Evolutionary conservation across 2,329 filamentous ascomycete genomes (phyloP).

Genomic region (Pseudopyricularia javanii): DNA sequence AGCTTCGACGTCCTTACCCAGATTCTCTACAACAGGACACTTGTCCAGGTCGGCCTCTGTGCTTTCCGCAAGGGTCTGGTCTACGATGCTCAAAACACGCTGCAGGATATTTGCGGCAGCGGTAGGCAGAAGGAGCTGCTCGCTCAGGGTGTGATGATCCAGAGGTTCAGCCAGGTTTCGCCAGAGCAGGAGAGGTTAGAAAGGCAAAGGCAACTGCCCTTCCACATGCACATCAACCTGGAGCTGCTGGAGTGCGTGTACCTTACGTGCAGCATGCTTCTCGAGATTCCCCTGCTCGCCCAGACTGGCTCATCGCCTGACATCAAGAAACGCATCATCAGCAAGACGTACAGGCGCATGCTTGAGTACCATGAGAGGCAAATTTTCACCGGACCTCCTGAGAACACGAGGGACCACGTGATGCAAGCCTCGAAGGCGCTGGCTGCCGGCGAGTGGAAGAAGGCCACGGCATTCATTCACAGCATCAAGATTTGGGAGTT

Average conservation of each 20-base stretch:
- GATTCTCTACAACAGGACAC: slow-evolving; percentile 95
- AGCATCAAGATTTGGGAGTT: slow-evolving; percentile 99
- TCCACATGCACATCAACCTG: slow-evolving; percentile 99
- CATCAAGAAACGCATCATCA: slow-evolving; percentile 94
- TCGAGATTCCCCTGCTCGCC: slow-evolving; percentile 93
- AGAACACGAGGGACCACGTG: slow-evolving; percentile 98
- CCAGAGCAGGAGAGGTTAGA: slow-evolving; percentile 96
- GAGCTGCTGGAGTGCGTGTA: slow-evolving; percentile 97
- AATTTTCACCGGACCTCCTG: slow-evolving; percentile 94
- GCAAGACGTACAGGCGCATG: slow-evolving; percentile 98
- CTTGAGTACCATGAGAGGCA: slow-evolving; percentile 98
- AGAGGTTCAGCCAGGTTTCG: slow-evolving; percentile 90
- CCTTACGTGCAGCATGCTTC: slow-evolving; percentile 96
- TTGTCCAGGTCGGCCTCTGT: slow-evolving; percentile 95
- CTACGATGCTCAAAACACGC: slow-evolving; percentile 93
- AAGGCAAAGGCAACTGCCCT: slow-evolving; percentile 92
- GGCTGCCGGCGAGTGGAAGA: slow-evolving; percentile 97
- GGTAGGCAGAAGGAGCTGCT: slow-evolving; percentile 96
- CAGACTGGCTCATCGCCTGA: slow-evolving; percentile 95
- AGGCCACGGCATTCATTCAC: slow-evolving; percentile 84
- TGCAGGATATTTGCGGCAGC: slow-evolving; percentile 96
- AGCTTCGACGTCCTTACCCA: slow-evolving; percentile 96
- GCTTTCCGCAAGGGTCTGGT: slow-evolving; percentile 95
- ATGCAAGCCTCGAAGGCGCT: slow-evolving; percentile 98
- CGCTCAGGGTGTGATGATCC: slow-evolving; percentile 96